Base-by-base conservation (phyloP, 768 basidiomycete genomes). In the Lactarius quietus region DNA sequence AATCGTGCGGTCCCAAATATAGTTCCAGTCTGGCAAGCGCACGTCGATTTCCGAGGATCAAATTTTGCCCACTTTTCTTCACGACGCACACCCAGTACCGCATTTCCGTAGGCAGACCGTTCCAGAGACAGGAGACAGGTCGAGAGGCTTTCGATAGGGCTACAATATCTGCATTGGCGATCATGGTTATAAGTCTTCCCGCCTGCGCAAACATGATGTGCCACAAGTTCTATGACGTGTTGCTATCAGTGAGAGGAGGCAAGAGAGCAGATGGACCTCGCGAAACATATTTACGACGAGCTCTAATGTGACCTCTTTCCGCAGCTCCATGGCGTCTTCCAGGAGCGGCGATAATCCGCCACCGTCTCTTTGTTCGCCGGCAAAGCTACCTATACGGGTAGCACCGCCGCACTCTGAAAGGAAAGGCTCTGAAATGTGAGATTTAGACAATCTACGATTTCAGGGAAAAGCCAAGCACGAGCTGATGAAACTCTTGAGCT, bases 271-370 rank as follows among this genome's bases (percentile, higher is more conserved):
- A 15, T 28, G 39, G 10, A n/a, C 57, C 75, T 58, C 52, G 73
- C 88, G 88, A 77, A 89, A 89, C 83, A 87, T 87, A 69, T 79
- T 83, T 29, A 89, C 87, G 15, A 89, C 86, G 14, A 88, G 77
- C 68, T 90, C 88, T 71, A 86, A 81, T 3, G 89, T 86, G 15
- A 87, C 84, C 67, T 88, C 86, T 72, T 87, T 84, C 39, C 86
- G 80, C 61, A 90, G 77, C 65, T 88, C 84, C 57, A 86, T 75
- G 0, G 85, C 80, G 52, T 83, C 74, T 53, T 81, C 80, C 26
- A 81, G 68, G 26, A 78, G 66, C 0, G 70, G 41, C 1, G 78
- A 76, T 28, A 81, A 71, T 81, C 72, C 4, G 57, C 51, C 56
- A 10, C 48, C 33, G 1, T 53, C 57, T 17, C 53, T 56, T 17